A percentile compares a stretch with the other conserved stretches of the same genome.
phyloP scores from a whole-genome alignment of 2,329 filamentous ascomycete species.

The Hypoxylon sp. region DNA sequence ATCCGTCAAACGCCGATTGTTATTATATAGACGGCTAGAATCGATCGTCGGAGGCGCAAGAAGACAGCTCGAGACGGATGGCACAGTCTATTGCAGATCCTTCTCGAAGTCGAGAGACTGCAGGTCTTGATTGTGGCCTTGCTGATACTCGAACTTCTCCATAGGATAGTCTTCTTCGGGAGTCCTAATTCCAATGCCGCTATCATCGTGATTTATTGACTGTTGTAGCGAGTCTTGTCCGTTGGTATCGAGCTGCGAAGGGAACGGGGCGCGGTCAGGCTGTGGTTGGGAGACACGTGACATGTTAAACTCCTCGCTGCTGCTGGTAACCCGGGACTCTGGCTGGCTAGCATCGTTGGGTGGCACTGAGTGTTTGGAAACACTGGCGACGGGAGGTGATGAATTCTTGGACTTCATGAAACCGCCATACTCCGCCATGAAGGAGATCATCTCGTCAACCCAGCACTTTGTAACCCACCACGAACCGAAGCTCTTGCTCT shows the following conservation, averaged over 20 bases:
- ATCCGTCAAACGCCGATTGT: slow-evolving; percentile 32
- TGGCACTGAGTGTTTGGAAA: slow-evolving; percentile 53
- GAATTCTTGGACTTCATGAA: slow-evolving; percentile 75
- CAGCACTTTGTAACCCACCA: slow-evolving; percentile 98
- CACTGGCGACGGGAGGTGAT: slow-evolving; percentile 52
- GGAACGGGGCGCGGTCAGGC: slow-evolving; percentile 65
- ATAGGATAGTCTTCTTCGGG: slow-evolving; percentile 74
- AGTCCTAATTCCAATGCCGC: slow-evolving; percentile 78
- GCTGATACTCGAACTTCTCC: slow-evolving; percentile 68
- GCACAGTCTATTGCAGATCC: slow-evolving; percentile 2
- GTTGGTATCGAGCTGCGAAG: slow-evolving; percentile 57
- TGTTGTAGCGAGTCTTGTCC: slow-evolving; percentile 61
- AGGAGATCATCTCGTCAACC: slow-evolving; percentile 93
- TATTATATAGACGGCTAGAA: slow-evolving; percentile 29
- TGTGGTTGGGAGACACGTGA: slow-evolving; percentile 63
- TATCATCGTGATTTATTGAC: slow-evolving; percentile 73
- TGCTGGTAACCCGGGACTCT: slow-evolving; percentile 59
- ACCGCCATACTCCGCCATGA: slow-evolving; percentile 89
- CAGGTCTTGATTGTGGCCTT: slow-evolving; percentile 54
- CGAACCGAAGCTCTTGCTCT: slow-evolving; percentile 85
- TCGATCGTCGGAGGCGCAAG: not conserved
- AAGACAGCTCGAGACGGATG: not conserved
- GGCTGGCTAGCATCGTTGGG: slow-evolving; percentile 55
- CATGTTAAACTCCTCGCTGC: slow-evolving; percentile 60
- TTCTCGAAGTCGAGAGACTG: slow-evolving; percentile 45